Evolutionary conservation across 2,329 filamentous ascomycete genomes (phyloP), one percentile per base, ranked within the genome.

Genomic region (Apiospora aurea): DNA sequence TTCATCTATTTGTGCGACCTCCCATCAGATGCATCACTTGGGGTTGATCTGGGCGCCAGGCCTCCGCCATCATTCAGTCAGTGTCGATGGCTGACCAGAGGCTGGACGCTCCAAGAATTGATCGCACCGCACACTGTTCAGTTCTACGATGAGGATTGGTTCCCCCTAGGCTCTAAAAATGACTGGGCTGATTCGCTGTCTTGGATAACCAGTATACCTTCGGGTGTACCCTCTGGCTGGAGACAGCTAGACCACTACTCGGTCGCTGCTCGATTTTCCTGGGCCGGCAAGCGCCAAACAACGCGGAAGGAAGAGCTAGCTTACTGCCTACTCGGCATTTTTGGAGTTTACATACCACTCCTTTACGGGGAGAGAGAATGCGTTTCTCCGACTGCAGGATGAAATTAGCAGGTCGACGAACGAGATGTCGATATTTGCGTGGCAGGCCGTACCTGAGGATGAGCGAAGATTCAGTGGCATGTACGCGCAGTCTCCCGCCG

Each of bases 361-460:
- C 8, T 69, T 1, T 71, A 71, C n/a, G 64, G 70, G 2, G 70
- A 71, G 41, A 34, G 43, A 51, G 2, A 53, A 57, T 18, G 70
- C 70, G 2, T 71, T 71, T 16, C 61, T 53, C 41, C 64, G 70
- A 13, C 70, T 71, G 6, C 70, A 71, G 13, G 70, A 71, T 13
- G 70, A 71, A 47, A 71, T 71, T 13, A 46, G 61, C 64, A 71
- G 44, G 47, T 18, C 29, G 34, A 51, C 44, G 10, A 57, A 69
- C 11, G 61, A 71, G 11, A 29, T 67, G 13, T 67, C 70, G 13
- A 68, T 71, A 4, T 71, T 71, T 26, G 44, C 66, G 13, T 69
- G 64, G 64, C 24, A 16, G 13, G 49, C 69, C 11, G n/a, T 3
- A 10, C 38, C 53, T 43, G 13, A 11, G 8, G 51, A 61, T 24